Conservation (phyloP, 345 rosid genomes). For the Orychophragmus violaceus region DNA sequence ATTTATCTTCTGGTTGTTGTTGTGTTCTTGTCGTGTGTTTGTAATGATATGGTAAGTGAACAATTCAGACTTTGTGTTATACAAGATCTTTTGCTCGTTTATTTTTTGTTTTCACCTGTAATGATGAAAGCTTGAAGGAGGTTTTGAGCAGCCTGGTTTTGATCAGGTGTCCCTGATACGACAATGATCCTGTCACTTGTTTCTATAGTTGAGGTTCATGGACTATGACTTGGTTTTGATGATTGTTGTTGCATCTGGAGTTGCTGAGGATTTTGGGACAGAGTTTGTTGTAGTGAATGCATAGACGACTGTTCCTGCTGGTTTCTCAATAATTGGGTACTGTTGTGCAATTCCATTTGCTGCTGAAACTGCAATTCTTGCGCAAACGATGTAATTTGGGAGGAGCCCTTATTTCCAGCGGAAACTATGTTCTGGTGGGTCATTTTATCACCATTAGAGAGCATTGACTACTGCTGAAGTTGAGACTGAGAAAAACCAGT, state of each 20-base stretch:
- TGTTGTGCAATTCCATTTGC: conserved; percentile 52
- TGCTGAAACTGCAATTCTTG: conserved; percentile 64
- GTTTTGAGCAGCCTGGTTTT: too few species aligned
- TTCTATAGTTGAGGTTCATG: too few species aligned
- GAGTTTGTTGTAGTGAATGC: conserved; percentile 42
- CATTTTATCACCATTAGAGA: conserved; percentile 38
- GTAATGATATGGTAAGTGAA: too few species aligned
- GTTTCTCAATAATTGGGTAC: conserved; percentile 47
- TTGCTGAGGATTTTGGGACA: conserved; percentile 56
- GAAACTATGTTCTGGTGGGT: conserved; percentile 38
- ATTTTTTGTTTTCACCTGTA: too few species aligned
- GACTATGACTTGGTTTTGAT: conserved; percentile 47
- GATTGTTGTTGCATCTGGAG: conserved; percentile 54
- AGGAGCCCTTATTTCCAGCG: conserved; percentile 39
- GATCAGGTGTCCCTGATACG: too few species aligned
- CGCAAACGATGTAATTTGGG: conserved; percentile 48
- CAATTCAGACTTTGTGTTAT: too few species aligned
- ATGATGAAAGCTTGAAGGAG: too few species aligned
- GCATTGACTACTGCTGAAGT: conserved; percentile 50
- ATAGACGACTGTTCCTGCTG: conserved; percentile 40
- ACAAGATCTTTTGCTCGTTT: too few species aligned
- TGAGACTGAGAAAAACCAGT: conserved; percentile 27
- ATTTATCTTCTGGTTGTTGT: too few species aligned
- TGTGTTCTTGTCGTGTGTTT: too few species aligned
- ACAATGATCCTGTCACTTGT: too few species aligned